phyloP scores from a whole-genome alignment of 257 asterid species.

The Salvia miltiorrhiza region DNA sequence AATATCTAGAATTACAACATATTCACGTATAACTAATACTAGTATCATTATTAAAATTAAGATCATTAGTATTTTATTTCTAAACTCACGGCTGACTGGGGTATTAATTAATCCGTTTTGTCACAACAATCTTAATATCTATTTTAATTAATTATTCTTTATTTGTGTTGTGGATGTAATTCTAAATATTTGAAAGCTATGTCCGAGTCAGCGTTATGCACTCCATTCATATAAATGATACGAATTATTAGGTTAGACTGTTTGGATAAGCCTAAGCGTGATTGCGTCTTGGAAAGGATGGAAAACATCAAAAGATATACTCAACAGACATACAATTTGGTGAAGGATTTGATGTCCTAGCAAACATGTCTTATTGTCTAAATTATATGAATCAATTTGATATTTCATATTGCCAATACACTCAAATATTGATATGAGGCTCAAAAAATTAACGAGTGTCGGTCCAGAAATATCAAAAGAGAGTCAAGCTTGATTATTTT shows the following conservation, averaged over 20 bases:
- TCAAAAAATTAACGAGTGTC: no score
- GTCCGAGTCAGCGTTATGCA: not conserved
- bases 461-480: no score
- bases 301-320: not conserved
- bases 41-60: no score
- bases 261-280: not conserved
- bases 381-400: not conserved
- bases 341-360: not conserved
- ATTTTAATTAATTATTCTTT: no score
- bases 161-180: not conserved
- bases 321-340: not conserved
- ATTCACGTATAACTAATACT: no score
- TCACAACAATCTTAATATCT: not conserved
- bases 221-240: not conserved
- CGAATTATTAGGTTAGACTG: not conserved
- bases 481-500: no score
- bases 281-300: not conserved
- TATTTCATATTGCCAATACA: not conserved
- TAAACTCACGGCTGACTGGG: no score
- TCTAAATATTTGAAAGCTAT: not conserved
- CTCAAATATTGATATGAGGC: not conserved
- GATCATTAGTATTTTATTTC: no score
- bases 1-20: no score
- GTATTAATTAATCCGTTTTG: no score
- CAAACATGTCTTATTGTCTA: not conserved